A percentile compares a stretch with the other conserved stretches of the same genome.
Evolutionary conservation across 345 rosid genomes (phyloP).

Genomic region (Gynandropsis gynandra): DNA sequence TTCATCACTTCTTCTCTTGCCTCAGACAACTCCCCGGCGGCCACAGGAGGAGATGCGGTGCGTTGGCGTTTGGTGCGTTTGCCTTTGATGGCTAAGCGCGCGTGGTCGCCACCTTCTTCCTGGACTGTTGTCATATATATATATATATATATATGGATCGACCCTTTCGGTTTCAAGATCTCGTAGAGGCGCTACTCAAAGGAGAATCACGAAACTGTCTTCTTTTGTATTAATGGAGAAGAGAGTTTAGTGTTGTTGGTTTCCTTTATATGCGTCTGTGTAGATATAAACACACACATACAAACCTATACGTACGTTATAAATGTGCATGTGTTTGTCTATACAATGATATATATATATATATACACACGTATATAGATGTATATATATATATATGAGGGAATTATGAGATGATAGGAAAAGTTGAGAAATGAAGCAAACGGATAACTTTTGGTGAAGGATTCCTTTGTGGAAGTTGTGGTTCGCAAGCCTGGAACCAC

Average conservation of each 20-base stretch:
- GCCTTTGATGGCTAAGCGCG: slow-evolving; percentile 41
- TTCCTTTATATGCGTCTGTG: slow-evolving; percentile 20
- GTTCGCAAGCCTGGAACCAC: slow-evolving; percentile 40
- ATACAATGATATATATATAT: slow-evolving; percentile 33
- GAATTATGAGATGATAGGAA: slow-evolving; percentile 17
- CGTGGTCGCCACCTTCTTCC: slow-evolving; percentile 17
- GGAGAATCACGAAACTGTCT: neutral
- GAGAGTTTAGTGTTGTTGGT: slow-evolving; percentile 28
- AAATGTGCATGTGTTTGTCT: slow-evolving; percentile 30
- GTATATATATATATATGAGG: slow-evolving; percentile 10
- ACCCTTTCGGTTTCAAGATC: slow-evolving; percentile 5
- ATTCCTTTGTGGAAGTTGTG: slow-evolving; percentile 38
- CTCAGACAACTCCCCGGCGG: slow-evolving; percentile 15
- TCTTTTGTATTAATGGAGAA: slow-evolving; percentile 20
- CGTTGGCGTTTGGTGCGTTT: slow-evolving; percentile 72
- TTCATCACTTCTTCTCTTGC: slow-evolving; percentile 29
- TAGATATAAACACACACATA: slow-evolving; percentile 10
- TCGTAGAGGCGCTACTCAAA: neutral
- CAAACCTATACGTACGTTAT: neutral
- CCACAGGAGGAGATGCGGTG: slow-evolving; percentile 39
- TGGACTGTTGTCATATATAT: slow-evolving; percentile 34
- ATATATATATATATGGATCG: too few species aligned
- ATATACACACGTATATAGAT: slow-evolving; percentile 1
- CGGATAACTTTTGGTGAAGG: slow-evolving; percentile 35
- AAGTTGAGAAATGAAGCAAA: slow-evolving; percentile 32